phyloP scores from a whole-genome alignment of 2,329 filamentous ascomycete genomes.

The Aspergillus unguis region DNA sequence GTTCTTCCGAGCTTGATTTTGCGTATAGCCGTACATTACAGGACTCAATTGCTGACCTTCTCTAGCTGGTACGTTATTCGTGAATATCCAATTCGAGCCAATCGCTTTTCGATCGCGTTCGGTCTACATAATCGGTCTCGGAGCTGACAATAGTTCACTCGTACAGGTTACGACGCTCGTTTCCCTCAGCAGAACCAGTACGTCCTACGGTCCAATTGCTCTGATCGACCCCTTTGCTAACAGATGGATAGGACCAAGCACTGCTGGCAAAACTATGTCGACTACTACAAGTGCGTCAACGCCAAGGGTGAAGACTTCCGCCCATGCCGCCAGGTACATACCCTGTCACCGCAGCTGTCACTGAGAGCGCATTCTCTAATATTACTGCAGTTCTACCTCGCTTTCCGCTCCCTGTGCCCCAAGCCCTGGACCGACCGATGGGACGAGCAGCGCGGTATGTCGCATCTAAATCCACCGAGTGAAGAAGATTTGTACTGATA shows the following conservation, averaged over 20 bases:
- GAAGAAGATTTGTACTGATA: conserved; percentile 12
- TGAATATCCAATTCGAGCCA: conserved; percentile 14
- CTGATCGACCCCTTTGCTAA: neutral
- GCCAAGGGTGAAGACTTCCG: conserved; percentile 99
- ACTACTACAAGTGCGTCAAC: conserved; percentile 99
- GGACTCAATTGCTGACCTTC: conserved; percentile 41
- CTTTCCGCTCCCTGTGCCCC: conserved; percentile 96
- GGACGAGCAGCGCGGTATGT: conserved; percentile 93
- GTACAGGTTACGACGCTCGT: conserved; percentile 89
- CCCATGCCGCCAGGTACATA: conserved; percentile 84
- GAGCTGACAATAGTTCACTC: conserved; percentile 6
- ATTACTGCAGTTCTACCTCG: conserved; percentile 75
- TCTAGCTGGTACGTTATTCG: conserved; percentile 48
- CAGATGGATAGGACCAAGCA: conserved; percentile 69
- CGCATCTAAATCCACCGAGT: neutral
- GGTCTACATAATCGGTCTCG: conserved; percentile 8
- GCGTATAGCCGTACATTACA: conserved; percentile 22
- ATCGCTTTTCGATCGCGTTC: conserved; percentile 9
- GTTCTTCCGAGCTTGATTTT: conserved; percentile 34
- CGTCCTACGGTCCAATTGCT: conserved; percentile 16
- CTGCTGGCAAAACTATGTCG: conserved; percentile 99
- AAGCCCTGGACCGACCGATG: conserved; percentile 90
- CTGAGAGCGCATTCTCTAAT: neutral
- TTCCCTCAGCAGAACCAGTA: conserved; percentile 90
- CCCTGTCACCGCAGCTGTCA: neutral